Base-by-base conservation (phyloP, 2,329 filamentous ascomycete species). In the Paraconiothyrium sp. region DNA sequence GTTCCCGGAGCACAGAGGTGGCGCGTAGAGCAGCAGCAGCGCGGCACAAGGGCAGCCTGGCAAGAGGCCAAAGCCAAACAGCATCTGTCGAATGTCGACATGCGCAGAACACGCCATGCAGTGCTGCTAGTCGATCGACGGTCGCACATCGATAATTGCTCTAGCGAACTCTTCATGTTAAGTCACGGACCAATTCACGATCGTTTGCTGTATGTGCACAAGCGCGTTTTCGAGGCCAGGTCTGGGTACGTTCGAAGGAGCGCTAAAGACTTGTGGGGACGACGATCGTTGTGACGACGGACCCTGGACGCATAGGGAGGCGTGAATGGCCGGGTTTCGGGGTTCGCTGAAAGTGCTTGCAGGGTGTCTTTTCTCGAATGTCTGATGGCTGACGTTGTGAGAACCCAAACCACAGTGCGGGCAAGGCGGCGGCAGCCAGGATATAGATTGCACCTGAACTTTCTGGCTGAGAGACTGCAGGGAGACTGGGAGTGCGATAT, bases 361-460 rank as follows among this genome's bases (percentile, higher is more conserved):
- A 46, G 54, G 57, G 51, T 20, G 30, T 30, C 24, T 59, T 48
- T 58, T 63, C 47, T 59, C 54, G 66, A 66, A 62, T 51, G 16
- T 30, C 35, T 9, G 11, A 54, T 63, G 60, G 65, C 65, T 65
- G 63, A 66, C 62, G 59, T 54, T 50, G 71, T 71, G 61, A 70
- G 67, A 72, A 67, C 62, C 58, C 66, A 68, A 67, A 69, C 62
- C 62, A 67, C 54, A 51, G 58, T 49, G 54, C 60, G 63, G 64
- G 63, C 49, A 47, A 41, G 37, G 54, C 44, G 59, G 34, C 46
- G 60, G 52, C 46, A 58, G 52, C 59, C 60, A 54, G 67, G 52
- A 46, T 59, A 27, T 41, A 24, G 50, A 59, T 57, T 62, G 57
- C 48, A 37, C 37, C 32, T 58, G 58, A 41, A 30, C 27, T 30